Base-by-base conservation (phyloP, 495 filamentous ascomycete species). In the Rhypophila decipiens region DNA sequence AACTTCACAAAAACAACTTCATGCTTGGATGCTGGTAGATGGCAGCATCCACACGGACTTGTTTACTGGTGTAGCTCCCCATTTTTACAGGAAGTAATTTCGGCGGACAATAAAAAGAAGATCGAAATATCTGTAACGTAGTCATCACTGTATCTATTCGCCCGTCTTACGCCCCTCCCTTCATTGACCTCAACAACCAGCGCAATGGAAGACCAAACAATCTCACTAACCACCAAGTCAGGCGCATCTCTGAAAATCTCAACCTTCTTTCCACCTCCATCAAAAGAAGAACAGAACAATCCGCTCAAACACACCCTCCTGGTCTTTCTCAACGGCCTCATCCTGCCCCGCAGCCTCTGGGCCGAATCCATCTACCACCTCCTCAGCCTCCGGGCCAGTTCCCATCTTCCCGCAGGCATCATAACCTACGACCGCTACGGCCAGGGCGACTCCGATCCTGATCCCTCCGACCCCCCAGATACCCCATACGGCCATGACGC, bases 401-500 rank as follows among this genome's bases (percentile, higher is more conserved):
- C n/a, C n/a, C n/a, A n/a, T n/a, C 58, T 71, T 7, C 56, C 61
- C 3, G 40, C 57, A 3, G 65, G 83, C 22, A 70, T 86, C 3
- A 71, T 71, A 38, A n/a, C n/a, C n/a, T 85, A 84, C 53, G 82
- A 86, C 63, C 78, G 82, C 33, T 83, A 71, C 53, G 80, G 82
- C 23, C 80, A 85, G 57, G 81, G 80, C 4, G 54, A 70, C 39
- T 79, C 78, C 2, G 71, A 74, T 42, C 66, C 61, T 2, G 79
- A 85, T 56, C 80, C 82, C 0, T 38, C 60, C 4, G 77, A 83
- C 43, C 52, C 56, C 5, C 60, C 58, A 8, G 67, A 70, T 33
- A 63, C 63, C 5, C 65, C 67, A 15, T 70, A 77, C 59, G 75
- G 71, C 17, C 82, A 84, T 58, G 74, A 80, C 48, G 65, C 70